Evolutionary conservation across 2,329 filamentous ascomycete genomes (phyloP).

Genomic region (Ophiostoma angusticollis): DNA sequence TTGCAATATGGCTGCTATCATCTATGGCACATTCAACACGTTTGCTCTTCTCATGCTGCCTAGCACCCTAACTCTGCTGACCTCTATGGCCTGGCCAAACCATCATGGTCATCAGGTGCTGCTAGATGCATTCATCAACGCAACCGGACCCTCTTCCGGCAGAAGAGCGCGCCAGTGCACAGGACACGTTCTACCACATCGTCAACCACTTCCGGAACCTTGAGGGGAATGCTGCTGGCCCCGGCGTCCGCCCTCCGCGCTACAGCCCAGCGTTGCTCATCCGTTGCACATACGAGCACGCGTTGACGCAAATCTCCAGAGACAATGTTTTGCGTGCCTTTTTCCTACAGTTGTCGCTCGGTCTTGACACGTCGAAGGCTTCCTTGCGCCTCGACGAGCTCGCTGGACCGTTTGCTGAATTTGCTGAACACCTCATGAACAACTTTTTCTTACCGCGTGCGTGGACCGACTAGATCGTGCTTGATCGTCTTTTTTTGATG

Average conservation of each 20-base stretch:
- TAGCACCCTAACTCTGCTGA: too few relatives aligned
- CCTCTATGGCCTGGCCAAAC: conserved; percentile 15
- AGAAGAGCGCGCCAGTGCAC: conserved; percentile 11
- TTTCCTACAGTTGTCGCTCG: conserved; percentile 15
- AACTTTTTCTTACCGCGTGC: conserved; percentile 19
- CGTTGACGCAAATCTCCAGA: conserved; percentile 15
- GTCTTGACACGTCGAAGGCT: conserved; percentile 7
- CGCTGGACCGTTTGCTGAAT: conserved; percentile 12
- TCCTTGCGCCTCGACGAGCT: conserved; percentile 12
- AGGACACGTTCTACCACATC: conserved; percentile 13
- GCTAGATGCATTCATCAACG: conserved; percentile 13
- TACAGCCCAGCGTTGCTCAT: conserved; percentile 17
- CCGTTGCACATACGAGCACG: conserved; percentile 18
- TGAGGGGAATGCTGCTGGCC: conserved; percentile 6
- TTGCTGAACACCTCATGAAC: conserved; percentile 17
- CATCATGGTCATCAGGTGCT: conserved; percentile 16
- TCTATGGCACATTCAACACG: too few relatives aligned
- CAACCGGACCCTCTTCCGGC: conserved; percentile 8
- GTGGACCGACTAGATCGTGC: too few relatives aligned
- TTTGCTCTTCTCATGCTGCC: too few relatives aligned
- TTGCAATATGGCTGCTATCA: too few relatives aligned
- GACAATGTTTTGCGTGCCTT: conserved; percentile 19
- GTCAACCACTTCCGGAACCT: conserved; percentile 14
- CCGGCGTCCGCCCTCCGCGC: not conserved
- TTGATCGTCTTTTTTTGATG: not conserved